A percentile compares a stretch with the other conserved stretches of the same genome.
These are phyloP conservation scores for Bacterosira constricta DNA, from an alignment of 108 stramenopile genomes.

Conservation along the genomic window DNA sequence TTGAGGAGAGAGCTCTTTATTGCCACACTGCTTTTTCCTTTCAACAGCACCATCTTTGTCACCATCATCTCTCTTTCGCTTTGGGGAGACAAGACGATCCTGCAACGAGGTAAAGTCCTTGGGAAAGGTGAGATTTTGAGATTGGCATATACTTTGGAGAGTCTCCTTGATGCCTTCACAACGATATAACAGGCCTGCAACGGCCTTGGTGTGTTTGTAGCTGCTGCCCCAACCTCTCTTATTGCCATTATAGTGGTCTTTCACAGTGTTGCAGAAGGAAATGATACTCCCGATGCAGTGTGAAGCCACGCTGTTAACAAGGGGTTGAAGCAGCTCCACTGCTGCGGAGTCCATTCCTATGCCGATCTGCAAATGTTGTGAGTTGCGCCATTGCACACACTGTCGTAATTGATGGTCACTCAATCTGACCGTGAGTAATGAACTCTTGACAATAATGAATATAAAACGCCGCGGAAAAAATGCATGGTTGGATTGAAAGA, in stretches of 20 bases:
- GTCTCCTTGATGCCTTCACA: constrained; percentile 37
- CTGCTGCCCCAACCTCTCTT: not conserved
- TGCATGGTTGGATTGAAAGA: constrained; percentile 5
- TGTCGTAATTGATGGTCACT: constrained; percentile 22
- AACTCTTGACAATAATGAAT: constrained; percentile 13
- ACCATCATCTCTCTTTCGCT: not conserved
- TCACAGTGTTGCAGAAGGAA: constrained; percentile 19
- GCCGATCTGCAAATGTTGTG: constrained; percentile 9
- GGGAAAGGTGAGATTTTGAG: constrained; percentile 22
- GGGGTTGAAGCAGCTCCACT: constrained; percentile 30
- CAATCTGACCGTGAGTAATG: constrained; percentile 26
- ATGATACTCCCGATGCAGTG: constrained; percentile 24
- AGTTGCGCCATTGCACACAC: constrained; percentile 43
- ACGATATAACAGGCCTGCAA: constrained; percentile 18
- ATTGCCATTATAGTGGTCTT: not conserved
- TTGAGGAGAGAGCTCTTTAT: not conserved
- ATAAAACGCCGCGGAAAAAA: constrained; percentile 14
- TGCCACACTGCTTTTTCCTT: not conserved
- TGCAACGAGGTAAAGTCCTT: not conserved
- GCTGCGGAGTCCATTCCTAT: constrained; percentile 25
- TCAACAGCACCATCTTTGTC: not conserved
- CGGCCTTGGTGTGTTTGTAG: constrained; percentile 29
- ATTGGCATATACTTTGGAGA: constrained; percentile 19
- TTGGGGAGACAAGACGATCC: not conserved
- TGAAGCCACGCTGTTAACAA: constrained; percentile 24